Evolutionary conservation across 345 rosid genomes (phyloP).

Genomic region (Bruguiera parviflora): DNA sequence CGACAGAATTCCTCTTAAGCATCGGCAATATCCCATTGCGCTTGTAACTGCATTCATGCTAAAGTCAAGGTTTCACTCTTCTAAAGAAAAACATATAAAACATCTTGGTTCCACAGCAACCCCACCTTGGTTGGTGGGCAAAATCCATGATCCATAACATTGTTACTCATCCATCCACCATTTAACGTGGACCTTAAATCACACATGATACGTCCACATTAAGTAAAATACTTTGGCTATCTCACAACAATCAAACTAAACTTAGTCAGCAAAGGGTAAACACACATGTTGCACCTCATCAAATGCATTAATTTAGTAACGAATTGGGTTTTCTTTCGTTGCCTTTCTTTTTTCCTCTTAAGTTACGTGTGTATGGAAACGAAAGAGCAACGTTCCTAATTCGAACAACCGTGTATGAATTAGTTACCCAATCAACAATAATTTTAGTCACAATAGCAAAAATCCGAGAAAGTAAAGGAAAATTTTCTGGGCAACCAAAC

Average conservation of each 20-base stretch:
- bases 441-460: no score
- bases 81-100: no score
- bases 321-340: no score
- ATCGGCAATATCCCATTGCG: conserved; percentile 89
- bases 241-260: neutral
- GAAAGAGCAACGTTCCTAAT: no score
- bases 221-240: no score
- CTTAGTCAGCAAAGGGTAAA: neutral
- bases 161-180: neutral
- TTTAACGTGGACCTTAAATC: neutral
- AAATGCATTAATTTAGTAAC: neutral
- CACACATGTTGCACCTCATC: neutral
- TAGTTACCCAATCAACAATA: no score
- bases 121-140: no score
- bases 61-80: conserved; percentile 10
- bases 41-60: conserved; percentile 59
- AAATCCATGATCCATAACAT: neutral
- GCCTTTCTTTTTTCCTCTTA: no score
- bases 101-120: no score
- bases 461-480: neutral
- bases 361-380: no score
- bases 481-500: conserved; percentile 10
- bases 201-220: neutral
- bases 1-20: conserved; percentile 80
- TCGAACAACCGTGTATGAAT: no score